These are phyloP conservation scores for Poa pratensis DNA, from an alignment of 176 grass and related monocot genomes.

Conservation along the genomic window DNA sequence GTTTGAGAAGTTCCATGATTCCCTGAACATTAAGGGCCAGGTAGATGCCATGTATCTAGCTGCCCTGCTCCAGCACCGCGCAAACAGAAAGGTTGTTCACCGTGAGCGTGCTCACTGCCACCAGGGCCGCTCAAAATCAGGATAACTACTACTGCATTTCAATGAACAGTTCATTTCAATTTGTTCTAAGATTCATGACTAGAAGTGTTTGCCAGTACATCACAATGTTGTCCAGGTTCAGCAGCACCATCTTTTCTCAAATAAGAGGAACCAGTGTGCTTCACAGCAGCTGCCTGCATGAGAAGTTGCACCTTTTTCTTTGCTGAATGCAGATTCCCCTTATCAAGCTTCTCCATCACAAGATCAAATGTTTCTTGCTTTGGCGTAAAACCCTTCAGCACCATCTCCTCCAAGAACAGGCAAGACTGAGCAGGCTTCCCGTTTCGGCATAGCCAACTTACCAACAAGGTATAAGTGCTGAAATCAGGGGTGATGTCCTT, in stretches of 20 bases:
- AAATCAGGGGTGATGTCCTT: slow-evolving; percentile 78
- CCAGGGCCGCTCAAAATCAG: not conserved
- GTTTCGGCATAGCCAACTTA: slow-evolving; percentile 69
- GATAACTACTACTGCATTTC: not conserved
- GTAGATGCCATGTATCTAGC: not conserved
- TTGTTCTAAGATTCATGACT: slow-evolving; percentile 14
- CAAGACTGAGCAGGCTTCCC: slow-evolving; percentile 63
- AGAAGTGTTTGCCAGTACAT: not conserved
- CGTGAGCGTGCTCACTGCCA: not conserved
- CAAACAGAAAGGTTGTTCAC: not conserved
- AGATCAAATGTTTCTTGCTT: slow-evolving; percentile 69
- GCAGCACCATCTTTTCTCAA: not conserved
- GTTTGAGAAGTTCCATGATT: not conserved
- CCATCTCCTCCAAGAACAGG: slow-evolving; percentile 86
- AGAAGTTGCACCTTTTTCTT: slow-evolving; percentile 60
- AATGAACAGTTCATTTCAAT: not conserved
- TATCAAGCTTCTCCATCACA: slow-evolving; percentile 64
- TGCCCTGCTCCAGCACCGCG: not conserved
- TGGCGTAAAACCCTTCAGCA: slow-evolving; percentile 67
- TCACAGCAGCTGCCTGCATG: slow-evolving; percentile 48
- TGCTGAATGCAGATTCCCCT: slow-evolving; percentile 51
- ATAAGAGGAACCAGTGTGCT: slow-evolving; percentile 13
- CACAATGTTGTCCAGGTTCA: slow-evolving; percentile 11
- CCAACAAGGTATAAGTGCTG: slow-evolving; percentile 73
- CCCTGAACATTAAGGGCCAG: not conserved